Evolutionary conservation across 208 protist species (phyloP), one percentile per base, ranked within the genome.

Genomic region (Naegleria fowleri): DNA sequence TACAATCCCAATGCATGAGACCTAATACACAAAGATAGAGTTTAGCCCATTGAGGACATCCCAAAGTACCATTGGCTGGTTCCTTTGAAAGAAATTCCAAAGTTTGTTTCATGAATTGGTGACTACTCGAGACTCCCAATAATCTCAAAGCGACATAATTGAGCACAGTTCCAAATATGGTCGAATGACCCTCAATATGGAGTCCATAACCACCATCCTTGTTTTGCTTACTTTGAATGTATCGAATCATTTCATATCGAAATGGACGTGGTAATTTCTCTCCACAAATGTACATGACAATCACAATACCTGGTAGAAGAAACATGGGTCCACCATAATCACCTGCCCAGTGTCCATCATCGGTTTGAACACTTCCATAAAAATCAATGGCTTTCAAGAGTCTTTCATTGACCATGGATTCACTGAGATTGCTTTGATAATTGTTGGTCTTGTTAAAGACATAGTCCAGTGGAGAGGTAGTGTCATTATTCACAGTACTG

Each of bases 301-400:
- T 97, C 6, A 99, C 90, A 19, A 98, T 88, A 39, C 98, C 97
- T 58, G 97, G 94, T 39, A 97, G 94, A 40, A 98, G 95, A 93
- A 99, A 99, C 91, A 98, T 93, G 59, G 97, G 97, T 38, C 98
- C 98, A 90, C 98, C 98, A 95, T 99, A 99, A 92, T 99, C 97
- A 93, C 98, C 98, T 38, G 98, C 96, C 97, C 98, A 99, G 94
- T 99, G 98, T 15, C 98, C 98, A n/a, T 97, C 97, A 22, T 86
- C 83, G 16, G 79, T 88, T 67, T 88, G 90, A 29, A 91, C 9
- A 41, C 16, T 91, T 11, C 7, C 16, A 88, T 90, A 91, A 38
- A 91, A 91, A 33, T 84, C 16, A 29, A 90, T 76, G 22, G 90
- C 90, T 6, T 86, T 76, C 15, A 33, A 40, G 19, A 43, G 9